Base-by-base conservation (phyloP, 2,329 filamentous ascomycete genomes). In the Aspergillus ibericus region DNA sequence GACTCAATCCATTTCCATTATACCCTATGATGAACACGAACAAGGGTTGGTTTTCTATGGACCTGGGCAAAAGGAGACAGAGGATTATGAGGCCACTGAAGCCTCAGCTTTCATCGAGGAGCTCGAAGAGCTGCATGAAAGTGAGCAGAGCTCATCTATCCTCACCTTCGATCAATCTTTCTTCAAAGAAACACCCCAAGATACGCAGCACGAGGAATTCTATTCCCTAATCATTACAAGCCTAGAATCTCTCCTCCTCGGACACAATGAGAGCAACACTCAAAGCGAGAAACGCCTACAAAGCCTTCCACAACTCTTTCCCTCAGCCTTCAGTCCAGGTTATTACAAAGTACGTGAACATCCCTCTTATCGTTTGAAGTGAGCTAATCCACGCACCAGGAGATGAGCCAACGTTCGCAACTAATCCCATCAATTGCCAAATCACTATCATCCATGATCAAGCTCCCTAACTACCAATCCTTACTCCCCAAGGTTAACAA, bases 341-440 rank as follows among this genome's bases (percentile, higher is more conserved):
- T 75, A 77, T 53, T 63, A 64, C 44, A 63, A 69, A 59, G 76
- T 66, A 50, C 53, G 56, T 12, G n/a, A 64, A 58, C 25, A 40
- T 20, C 5, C 8, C 16, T 9, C n/a, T 27, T 8, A 2, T 32
- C n/a, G n/a, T n/a, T n/a, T n/a, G n/a, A 3, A 47, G 20, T 38
- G 40, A 16, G 49, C 46, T 61, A 12, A 52, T 44, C 16, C 9
- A 13, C 40, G 16, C 15, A 13, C 5, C 38, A 78, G 76, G 70
- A 67, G 34, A 71, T 77, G 58, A 69, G 66, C 35, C 72, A 77
- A 60, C 67, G 76, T 34, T 68, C 67, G 9, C 64, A 66, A 6
- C 68, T 75, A 7, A 70, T 77, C 3, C 68, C 73, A 1, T 67
- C 70, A 5, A 67, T 77, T 15, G 64, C 70, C 1, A 76, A 73